phyloP scores from a whole-genome alignment of 345 rosid species.

The Melaleuca quinquenervia region DNA sequence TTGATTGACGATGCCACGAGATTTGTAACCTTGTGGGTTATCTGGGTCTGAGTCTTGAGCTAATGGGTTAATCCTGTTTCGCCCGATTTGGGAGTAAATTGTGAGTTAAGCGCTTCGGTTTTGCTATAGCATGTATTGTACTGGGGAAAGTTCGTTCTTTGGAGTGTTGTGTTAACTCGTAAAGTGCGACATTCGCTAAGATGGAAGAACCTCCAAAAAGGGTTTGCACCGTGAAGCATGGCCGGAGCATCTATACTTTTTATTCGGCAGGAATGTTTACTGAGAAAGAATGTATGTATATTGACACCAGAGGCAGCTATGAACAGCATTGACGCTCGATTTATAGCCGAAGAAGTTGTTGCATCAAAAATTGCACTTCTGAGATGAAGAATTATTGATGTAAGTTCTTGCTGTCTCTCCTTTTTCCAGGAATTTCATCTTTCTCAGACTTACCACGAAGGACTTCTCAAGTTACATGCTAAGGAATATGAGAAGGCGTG shows the following conservation, averaged over 20 bases:
- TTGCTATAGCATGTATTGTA: not conserved
- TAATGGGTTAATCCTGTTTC: not conserved
- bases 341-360: not conserved
- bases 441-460: constrained; percentile 81
- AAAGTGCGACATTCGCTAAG: not conserved
- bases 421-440: constrained; percentile 78
- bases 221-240: not conserved
- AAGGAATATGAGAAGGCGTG: constrained; percentile 81
- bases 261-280: not conserved
- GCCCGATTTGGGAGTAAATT: not conserved
- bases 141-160: not conserved
- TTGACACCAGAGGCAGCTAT: not conserved
- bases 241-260: not conserved
- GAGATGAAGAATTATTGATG: not conserved
- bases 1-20: not conserved
- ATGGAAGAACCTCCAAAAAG: not conserved
- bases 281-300: not conserved
- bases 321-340: not conserved
- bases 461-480: constrained; percentile 80
- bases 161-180: not conserved
- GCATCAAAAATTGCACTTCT: not conserved
- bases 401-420: not conserved
- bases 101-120: not conserved
- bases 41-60: not conserved
- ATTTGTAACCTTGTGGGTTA: not conserved